Conservation (phyloP, 2,329 filamentous ascomycete species). For the Pseudocercospora vitis region DNA sequence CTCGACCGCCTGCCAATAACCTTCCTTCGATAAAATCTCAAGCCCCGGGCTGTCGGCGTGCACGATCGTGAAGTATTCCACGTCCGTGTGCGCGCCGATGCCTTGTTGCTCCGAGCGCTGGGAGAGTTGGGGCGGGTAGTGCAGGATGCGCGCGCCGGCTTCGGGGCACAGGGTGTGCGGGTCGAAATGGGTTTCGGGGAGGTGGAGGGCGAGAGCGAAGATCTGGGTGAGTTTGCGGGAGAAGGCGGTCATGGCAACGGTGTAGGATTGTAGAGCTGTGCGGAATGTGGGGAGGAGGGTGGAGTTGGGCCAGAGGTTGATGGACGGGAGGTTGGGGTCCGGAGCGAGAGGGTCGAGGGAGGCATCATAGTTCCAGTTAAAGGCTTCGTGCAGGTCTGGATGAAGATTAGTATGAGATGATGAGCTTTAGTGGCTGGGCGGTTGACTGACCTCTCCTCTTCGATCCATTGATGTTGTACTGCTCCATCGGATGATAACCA, state of each 20-base stretch:
- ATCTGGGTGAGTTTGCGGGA: slow-evolving; percentile 40
- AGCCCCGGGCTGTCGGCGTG: background rate
- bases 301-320: slow-evolving; percentile 15
- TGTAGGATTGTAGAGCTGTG: slow-evolving; percentile 37
- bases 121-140: slow-evolving; percentile 35
- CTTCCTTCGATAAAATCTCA: background rate
- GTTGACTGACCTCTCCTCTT: background rate
- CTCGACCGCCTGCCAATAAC: background rate
- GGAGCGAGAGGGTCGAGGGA: slow-evolving; percentile 6
- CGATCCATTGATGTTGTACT: slow-evolving; percentile 5
- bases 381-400: slow-evolving; percentile 56
- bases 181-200: slow-evolving; percentile 41
- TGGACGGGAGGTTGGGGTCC: slow-evolving; percentile 1
- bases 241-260: slow-evolving; percentile 37
- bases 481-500: slow-evolving; percentile 11
- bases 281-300: slow-evolving; percentile 36
- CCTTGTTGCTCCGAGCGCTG: background rate
- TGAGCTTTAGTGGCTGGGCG: too few species aligned
- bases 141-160: slow-evolving; percentile 40
- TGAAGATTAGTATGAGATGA: slow-evolving; percentile 51
- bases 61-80: slow-evolving; percentile 4
- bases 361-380: slow-evolving; percentile 20
- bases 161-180: slow-evolving; percentile 39
- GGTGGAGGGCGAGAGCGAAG: slow-evolving; percentile 39
- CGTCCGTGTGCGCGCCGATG: slow-evolving; percentile 1